A percentile compares a stretch with the other conserved stretches of the same genome.
Conservation (phyloP, 495 filamentous ascomycete species). For the Viridothelium virens region DNA sequence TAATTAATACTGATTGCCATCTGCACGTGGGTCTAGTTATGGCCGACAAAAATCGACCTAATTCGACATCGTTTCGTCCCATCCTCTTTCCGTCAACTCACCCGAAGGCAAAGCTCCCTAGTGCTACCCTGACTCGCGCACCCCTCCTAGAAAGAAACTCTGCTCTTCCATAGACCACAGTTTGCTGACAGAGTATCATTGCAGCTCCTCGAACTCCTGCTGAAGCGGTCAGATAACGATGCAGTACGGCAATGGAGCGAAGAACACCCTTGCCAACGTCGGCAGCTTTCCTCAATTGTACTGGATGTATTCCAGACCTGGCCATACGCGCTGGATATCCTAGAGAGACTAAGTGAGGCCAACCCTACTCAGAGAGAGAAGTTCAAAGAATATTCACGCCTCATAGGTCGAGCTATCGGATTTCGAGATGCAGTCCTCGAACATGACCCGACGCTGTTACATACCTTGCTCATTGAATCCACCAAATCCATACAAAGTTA, state of each 20-base stretch:
- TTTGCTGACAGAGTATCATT: slow-evolving; percentile 3
- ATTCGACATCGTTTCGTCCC: not conserved
- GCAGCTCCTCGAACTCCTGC: slow-evolving; percentile 27
- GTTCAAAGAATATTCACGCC: not conserved
- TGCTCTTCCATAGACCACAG: not conserved
- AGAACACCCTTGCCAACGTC: slow-evolving; percentile 25
- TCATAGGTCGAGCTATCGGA: slow-evolving; percentile 20
- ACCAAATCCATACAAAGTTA: not conserved
- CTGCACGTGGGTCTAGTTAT: not conserved
- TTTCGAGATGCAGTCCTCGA: slow-evolving; percentile 27
- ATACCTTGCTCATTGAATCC: slow-evolving; percentile 27
- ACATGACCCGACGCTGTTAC: slow-evolving; percentile 25
- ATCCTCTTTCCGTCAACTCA: no score
- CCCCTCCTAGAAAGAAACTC: no score
- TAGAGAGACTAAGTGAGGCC: slow-evolving; percentile 28
- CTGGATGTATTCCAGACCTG: slow-evolving; percentile 27
- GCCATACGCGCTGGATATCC: slow-evolving; percentile 29
- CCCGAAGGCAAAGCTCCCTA: no score
- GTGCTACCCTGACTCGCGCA: no score
- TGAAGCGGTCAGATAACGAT: slow-evolving; percentile 9
- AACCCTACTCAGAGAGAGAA: not conserved
- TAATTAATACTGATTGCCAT: no score
- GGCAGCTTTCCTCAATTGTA: slow-evolving; percentile 23
- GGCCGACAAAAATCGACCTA: not conserved
- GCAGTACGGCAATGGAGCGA: slow-evolving; percentile 17